Conservation (phyloP, 2,329 filamentous ascomycete species). For the Leptographium flavum region DNA sequence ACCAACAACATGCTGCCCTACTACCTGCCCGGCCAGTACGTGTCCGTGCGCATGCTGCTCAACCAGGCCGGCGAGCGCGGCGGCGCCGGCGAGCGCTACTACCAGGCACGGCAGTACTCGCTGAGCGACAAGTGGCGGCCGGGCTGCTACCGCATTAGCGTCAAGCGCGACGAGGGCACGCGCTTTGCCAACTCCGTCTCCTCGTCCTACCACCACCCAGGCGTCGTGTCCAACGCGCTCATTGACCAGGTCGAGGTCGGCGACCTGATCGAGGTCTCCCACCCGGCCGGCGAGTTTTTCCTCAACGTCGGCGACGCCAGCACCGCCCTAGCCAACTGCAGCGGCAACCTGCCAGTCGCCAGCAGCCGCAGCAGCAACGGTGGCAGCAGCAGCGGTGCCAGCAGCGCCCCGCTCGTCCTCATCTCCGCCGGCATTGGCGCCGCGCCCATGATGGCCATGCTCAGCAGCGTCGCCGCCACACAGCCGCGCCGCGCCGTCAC, state of each 20-base stretch:
- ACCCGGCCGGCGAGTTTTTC: conserved; percentile 50
- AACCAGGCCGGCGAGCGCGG: neutral
- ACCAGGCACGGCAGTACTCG: conserved; percentile 59
- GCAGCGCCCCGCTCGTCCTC: conserved; percentile 37
- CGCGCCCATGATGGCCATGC: conserved; percentile 42
- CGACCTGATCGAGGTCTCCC: conserved; percentile 48
- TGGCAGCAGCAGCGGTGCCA: conserved; percentile 19
- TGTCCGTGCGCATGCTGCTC: conserved; percentile 46
- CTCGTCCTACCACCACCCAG: conserved; percentile 35
- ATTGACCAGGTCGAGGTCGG: conserved; percentile 48
- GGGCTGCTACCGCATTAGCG: conserved; percentile 49
- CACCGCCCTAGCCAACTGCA: conserved; percentile 28
- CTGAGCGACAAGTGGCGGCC: conserved; percentile 49
- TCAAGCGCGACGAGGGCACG: conserved; percentile 51
- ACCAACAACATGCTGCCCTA: conserved; percentile 31
- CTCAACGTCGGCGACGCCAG: conserved; percentile 26
- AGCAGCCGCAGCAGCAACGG: neutral
- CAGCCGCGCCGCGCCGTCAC: conserved; percentile 34
- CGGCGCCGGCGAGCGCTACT: conserved; percentile 6
- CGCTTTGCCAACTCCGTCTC: conserved; percentile 27
- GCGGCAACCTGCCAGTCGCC: neutral
- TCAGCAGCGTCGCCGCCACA: conserved; percentile 35
- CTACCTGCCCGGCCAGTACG: conserved; percentile 60
- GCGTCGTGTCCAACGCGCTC: conserved; percentile 56
- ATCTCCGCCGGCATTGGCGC: conserved; percentile 48